Percentiles rank a stretch among this genome's conserved stretches.
Conservation (phyloP, 768 basidiomycete species). For the Mycena kentingensis region DNA sequence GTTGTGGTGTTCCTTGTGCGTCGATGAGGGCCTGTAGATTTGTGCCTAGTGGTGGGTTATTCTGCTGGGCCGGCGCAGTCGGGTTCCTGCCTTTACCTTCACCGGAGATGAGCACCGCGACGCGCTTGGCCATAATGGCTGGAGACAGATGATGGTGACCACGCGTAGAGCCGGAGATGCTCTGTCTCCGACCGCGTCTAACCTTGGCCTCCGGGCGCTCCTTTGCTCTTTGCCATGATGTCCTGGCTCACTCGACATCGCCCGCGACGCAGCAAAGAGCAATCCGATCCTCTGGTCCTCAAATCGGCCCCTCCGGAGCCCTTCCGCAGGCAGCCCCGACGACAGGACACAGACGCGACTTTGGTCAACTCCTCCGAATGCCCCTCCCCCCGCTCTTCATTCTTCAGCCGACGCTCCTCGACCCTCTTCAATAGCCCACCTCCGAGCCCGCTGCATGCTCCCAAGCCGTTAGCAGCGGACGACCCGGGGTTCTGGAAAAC, state of each 20-base stretch:
- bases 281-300: background rate
- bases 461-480: constrained; percentile 6
- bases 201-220: background rate
- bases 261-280: constrained; percentile 12
- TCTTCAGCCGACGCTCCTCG: constrained; percentile 17
- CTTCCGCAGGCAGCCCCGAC: constrained; percentile 9
- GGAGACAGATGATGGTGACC: background rate
- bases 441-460: constrained; percentile 6
- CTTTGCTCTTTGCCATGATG: constrained; percentile 13
- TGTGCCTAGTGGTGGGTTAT: constrained; percentile 57
- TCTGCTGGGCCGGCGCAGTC: constrained; percentile 18
- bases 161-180: too few relatives aligned
- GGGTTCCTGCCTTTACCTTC: constrained; percentile 42
- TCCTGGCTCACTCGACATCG: constrained; percentile 20
- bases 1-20: constrained; percentile 71
- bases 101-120: constrained; percentile 55
- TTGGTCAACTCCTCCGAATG: constrained; percentile 17
- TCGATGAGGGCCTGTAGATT: constrained; percentile 97
- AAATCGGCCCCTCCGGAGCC: constrained; percentile 1
- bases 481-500: constrained; percentile 21
- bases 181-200: too few relatives aligned
- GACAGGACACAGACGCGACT: constrained; percentile 16
- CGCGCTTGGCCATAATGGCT: constrained; percentile 12
- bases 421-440: constrained; percentile 19
- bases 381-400: constrained; percentile 11